These are phyloP conservation scores for Elsinoe batatas DNA, from an alignment of 2,329 filamentous ascomycete species.

Conservation along the genomic window DNA sequence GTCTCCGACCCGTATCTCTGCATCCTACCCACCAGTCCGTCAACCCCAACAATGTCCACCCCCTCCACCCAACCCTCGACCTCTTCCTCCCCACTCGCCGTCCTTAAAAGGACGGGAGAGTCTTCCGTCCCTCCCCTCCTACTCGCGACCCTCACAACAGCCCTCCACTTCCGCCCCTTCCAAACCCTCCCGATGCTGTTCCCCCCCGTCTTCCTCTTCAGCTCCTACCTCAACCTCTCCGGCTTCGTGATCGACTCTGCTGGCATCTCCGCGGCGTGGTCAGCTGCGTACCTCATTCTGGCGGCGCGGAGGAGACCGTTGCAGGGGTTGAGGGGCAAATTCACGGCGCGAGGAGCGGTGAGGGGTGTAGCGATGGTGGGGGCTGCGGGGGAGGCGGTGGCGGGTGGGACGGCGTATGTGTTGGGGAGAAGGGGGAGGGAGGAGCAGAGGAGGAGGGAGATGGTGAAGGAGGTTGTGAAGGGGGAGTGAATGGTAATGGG, in stretches of 20 bases:
- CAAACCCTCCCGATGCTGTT: constrained; percentile 58
- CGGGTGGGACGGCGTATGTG: constrained; percentile 43
- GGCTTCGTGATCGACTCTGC: constrained; percentile 54
- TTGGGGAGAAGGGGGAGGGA: constrained; percentile 36
- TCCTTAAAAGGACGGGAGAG: constrained; percentile 26
- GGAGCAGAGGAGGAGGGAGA: background rate
- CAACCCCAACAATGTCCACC: background rate
- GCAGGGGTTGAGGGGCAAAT: constrained; percentile 37
- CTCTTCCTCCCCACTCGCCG: constrained; percentile 1
- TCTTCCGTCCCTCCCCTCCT: constrained; percentile 51
- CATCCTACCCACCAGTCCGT: background rate
- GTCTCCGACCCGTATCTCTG: background rate
- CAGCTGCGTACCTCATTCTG: constrained; percentile 53
- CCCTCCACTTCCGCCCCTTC: constrained; percentile 57
- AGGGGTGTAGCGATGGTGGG: constrained; percentile 43
- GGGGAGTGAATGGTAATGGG: background rate
- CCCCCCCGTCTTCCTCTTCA: constrained; percentile 55
- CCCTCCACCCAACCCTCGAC: constrained; percentile 18
- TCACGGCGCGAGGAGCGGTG: constrained; percentile 42
- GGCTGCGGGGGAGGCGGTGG: constrained; percentile 41
- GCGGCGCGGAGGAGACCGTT: constrained; percentile 44
- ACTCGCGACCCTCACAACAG: constrained; percentile 55
- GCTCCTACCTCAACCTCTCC: constrained; percentile 54
- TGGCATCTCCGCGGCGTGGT: constrained; percentile 55
- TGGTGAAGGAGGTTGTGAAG: background rate